Base-by-base conservation (phyloP, 768 basidiomycete species). In the Tulasnella sp. region DNA sequence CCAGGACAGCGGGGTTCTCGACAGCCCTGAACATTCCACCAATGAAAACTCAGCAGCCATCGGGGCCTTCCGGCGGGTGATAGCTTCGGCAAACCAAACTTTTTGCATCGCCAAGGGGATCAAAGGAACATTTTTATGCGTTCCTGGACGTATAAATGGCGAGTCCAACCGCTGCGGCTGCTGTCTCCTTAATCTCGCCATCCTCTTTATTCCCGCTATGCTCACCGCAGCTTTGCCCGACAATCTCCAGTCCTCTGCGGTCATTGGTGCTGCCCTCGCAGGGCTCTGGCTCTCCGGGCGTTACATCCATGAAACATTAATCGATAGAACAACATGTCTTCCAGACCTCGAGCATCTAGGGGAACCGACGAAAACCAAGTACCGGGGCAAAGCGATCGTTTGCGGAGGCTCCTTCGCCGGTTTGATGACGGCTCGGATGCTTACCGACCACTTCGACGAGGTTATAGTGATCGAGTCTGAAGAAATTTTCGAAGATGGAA, bases 101-200 rank as follows among this genome's bases (percentile, higher is more conserved):
- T 36, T 36, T 68, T 68, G 62, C 62, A 68, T 68, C 62, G 62
- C 36, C 62, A 68, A 68, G 62, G 62, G 31, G 62, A 68, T 68
- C 62, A 68, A 18, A 16, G 31, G 27, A 58, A 7, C 7, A 4
- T 27, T 68, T 68, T 68, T 68, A 68, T 34, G 31, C 62, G 62
- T 3, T 52, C 31, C 34, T 10, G 31, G 62, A 68, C 62, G 62
- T 68, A 68, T 68, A 68, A 68, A 68, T n/a, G 31, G 6, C 62
- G 27, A 14, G 31, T 34, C 52, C n/a, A 52, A n/a, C 7, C 12
- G 52, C 9, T 36, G 34, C 14, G 5, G 31, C 27, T 36, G 31
- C 27, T 6, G 31, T 2, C 31, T 14, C 62, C 27, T 14, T 68
- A 27, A 68, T 68, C 62, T 27, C 34, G 9, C 62, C 27, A 14